phyloP scores from a whole-genome alignment of 345 rosid genomes.

The Hibiscus trionum region DNA sequence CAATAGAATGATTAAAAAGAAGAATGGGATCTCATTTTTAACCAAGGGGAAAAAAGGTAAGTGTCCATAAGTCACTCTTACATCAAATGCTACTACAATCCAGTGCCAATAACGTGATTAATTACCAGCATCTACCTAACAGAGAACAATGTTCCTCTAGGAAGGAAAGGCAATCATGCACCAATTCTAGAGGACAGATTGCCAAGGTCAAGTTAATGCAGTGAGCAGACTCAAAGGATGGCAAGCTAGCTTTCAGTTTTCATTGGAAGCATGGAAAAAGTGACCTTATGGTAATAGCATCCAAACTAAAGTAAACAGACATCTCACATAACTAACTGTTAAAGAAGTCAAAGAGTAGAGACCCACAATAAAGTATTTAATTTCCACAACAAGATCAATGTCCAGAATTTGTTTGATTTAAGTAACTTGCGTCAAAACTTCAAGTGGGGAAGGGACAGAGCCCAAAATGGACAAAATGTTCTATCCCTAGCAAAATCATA shows the following conservation, averaged over 20 bases:
- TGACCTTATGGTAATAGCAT: background rate
- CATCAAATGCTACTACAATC: background rate
- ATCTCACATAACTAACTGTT: background rate
- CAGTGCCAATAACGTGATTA: background rate
- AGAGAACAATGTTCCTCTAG: background rate
- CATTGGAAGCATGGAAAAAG: background rate
- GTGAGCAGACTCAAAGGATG: background rate
- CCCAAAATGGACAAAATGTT: background rate
- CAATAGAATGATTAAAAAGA: background rate
- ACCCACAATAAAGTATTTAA: background rate
- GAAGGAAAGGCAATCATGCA: conserved; percentile 1
- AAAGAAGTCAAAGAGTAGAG: background rate
- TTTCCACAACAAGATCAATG: background rate
- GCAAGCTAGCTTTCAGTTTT: background rate
- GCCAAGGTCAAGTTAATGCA: background rate
- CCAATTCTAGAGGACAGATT: conserved; percentile 4
- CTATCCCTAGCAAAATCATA: background rate
- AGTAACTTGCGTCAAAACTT: background rate
- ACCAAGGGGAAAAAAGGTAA: background rate
- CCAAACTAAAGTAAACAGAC: background rate
- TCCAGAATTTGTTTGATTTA: background rate
- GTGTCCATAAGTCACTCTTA: background rate
- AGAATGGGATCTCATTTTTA: background rate
- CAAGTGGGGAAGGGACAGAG: background rate
- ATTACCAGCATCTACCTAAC: conserved; percentile 1